Evolutionary conservation across 1,284 basidiomycete genomes (phyloP), one percentile per base, ranked within the genome.

Genomic region (Moesziomyces aphidis): DNA sequence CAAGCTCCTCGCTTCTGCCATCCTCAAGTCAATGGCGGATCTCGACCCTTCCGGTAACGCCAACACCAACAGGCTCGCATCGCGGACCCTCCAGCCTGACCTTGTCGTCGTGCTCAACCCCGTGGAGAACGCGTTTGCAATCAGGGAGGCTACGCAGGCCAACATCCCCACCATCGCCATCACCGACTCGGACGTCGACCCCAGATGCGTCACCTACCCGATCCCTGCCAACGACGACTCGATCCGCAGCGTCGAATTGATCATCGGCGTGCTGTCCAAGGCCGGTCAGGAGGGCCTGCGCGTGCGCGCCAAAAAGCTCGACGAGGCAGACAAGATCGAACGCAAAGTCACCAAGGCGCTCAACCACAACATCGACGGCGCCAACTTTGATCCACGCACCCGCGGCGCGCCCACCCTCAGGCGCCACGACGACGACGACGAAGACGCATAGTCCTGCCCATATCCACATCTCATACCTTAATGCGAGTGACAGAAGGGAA

Each of bases 181-280:
- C 72, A 90, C 95, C 65, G 97, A 99, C 86, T 93, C 94, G 28
- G 94, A 99, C 85, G 93, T 91, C 44, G 97, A 99, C 86, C 97
- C 97, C 6, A 90, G 97, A 21, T 88, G 95, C 42, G 95, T 99
- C 65, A 98, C 97, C 88, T 99, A 98, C 86, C 92, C 97, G 39
- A 97, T 99, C 80, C 96, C 95, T 1, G 95, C 94, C 43, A 99
- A 99, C 85, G 96, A 98, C 86, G 96, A 98, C 86, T 93, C 91
- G 83, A 89, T 92, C 10, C 90, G 95, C 56, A 92, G 94, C 21
- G 92, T 93, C 48, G 95, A 98, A 83, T 87, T 99, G 39, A 89
- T 99, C 70, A 90, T 92, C 3, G 95, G 95, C 24, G 90, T 98
- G 9, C 87, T 99, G 55, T 94, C 93, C 76, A 90, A 97, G 74